These are phyloP conservation scores for Diaporthe sp. DNA, from an alignment of 2,329 filamentous ascomycete species.

Conservation along the genomic window DNA sequence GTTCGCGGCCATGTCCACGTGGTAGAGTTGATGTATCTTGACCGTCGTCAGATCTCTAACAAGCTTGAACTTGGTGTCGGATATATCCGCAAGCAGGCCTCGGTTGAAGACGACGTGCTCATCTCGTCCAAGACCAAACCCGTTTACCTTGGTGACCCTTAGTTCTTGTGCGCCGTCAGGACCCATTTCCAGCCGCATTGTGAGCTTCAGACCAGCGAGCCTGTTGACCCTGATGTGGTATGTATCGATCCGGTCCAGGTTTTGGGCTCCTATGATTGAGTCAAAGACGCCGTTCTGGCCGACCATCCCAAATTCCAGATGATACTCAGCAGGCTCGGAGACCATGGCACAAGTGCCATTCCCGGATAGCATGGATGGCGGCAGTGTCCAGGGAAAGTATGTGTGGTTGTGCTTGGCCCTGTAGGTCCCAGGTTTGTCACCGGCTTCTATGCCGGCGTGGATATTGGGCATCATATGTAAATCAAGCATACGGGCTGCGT, in stretches of 20 bases:
- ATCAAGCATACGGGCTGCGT: conserved; percentile 87
- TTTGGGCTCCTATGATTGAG: conserved; percentile 61
- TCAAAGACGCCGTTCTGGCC: conserved; percentile 61
- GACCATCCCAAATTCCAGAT: conserved; percentile 72
- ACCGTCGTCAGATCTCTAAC: conserved; percentile 73
- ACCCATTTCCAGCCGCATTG: conserved; percentile 75
- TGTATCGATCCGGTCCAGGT: conserved; percentile 59
- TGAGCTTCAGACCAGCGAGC: conserved; percentile 72
- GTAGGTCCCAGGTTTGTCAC: conserved; percentile 57
- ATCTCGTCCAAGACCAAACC: conserved; percentile 85
- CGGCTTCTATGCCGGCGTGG: conserved; percentile 60
- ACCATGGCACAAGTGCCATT: conserved; percentile 85
- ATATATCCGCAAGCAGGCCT: conserved; percentile 80
- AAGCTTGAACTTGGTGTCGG: conserved; percentile 87
- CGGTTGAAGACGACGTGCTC: conserved; percentile 87
- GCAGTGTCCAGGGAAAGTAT: conserved; percentile 94
- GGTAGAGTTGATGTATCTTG: conserved; percentile 59
- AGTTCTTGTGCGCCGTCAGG: conserved; percentile 62
- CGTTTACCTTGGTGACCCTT: conserved; percentile 85
- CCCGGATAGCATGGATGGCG: conserved; percentile 77
- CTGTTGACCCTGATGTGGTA: conserved; percentile 64
- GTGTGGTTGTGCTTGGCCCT: conserved; percentile 81
- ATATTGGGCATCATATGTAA: conserved; percentile 81
- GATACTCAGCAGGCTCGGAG: conserved; percentile 77
- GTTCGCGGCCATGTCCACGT: conserved; percentile 79